Base-by-base conservation (phyloP, 805 yeast species). In the Myxozyma sirexii region DNA sequence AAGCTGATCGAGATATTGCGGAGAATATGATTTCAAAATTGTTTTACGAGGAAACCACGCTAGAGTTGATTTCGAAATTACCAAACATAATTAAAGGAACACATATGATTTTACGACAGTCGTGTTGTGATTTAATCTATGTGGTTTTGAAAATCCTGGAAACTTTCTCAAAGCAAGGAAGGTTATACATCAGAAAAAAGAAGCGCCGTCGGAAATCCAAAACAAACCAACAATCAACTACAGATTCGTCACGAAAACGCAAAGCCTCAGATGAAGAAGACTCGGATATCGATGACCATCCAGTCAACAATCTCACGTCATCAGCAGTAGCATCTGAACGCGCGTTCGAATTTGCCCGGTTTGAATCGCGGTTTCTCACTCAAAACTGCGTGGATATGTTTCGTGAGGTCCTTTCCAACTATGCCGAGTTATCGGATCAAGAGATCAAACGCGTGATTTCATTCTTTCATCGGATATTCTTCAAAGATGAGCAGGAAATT, bases 381-480 rank as follows among this genome's bases (percentile, higher is more conserved):
- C 86, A 85, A 31, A 76, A 78, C 0, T 82, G 85, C 0, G 81
- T 93, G 1, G 79, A 85, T 45, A 80, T 90, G 0, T 90, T 86
- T 68, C 81, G 88, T 56, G 80, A 79, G 52, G 83, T 81, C 59
- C 76, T 93, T 43, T 74, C 80, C 7, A 77, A 85, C 60, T 90
- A 79, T 70, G 77, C 75, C 52, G 96, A 90, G 58, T 72, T 92
- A 37, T 72, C 80, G 1, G 83, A 83, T 55, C 78, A 75, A 12
- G 85, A 84, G 50, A 74, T 93, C 46, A 85, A 84, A 65, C 79
- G 80, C 49, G 84, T 87, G 10, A 70, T 94, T 7, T 77, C 86
- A 0, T 93, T 82, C 69, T 84, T 91, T 68, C 90, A 88, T 69
- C 77, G 88, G 31, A 73, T 90, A 0, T 84, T 90, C 65, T 84